Percentiles rank a stretch among this genome's conserved stretches.
phyloP scores from a whole-genome alignment of 345 rosid genomes.

The Boechera divaricarpa region DNA sequence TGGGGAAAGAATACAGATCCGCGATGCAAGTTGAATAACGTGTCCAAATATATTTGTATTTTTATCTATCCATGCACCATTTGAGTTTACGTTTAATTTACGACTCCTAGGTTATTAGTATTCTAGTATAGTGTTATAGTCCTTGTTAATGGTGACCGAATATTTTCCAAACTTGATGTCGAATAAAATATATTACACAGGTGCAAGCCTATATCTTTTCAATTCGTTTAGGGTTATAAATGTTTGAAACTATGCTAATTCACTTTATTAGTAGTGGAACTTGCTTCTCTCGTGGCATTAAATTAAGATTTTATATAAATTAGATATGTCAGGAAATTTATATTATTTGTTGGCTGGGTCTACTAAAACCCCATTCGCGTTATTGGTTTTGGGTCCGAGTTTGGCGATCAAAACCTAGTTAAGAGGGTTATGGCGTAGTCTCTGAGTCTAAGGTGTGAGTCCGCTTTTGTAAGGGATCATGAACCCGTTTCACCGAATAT shows the following conservation, averaged over 20 bases:
- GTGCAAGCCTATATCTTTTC: background rate
- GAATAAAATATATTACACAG: background rate
- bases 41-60: conserved; percentile 9
- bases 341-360: background rate
- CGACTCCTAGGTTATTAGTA: background rate
- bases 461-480: background rate
- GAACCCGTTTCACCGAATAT: background rate
- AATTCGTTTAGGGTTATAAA: background rate
- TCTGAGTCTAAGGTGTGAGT: no score
- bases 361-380: background rate
- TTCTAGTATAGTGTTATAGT: background rate
- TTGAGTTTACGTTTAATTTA: conserved; percentile 16
- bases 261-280: conserved; percentile 31
- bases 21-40: conserved; percentile 35
- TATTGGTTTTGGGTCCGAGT: background rate
- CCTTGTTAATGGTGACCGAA: background rate
- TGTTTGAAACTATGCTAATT: conserved; percentile 15
- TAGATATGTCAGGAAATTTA: background rate
- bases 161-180: background rate
- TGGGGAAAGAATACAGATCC: conserved; percentile 36
- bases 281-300: conserved; percentile 38
- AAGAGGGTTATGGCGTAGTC: no score
- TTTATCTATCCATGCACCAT: conserved; percentile 18
- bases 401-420: background rate
- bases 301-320: background rate